Evolutionary conservation across 1,284 basidiomycete species (phyloP).

Genomic region (Tilletiopsis washingtonensis): DNA sequence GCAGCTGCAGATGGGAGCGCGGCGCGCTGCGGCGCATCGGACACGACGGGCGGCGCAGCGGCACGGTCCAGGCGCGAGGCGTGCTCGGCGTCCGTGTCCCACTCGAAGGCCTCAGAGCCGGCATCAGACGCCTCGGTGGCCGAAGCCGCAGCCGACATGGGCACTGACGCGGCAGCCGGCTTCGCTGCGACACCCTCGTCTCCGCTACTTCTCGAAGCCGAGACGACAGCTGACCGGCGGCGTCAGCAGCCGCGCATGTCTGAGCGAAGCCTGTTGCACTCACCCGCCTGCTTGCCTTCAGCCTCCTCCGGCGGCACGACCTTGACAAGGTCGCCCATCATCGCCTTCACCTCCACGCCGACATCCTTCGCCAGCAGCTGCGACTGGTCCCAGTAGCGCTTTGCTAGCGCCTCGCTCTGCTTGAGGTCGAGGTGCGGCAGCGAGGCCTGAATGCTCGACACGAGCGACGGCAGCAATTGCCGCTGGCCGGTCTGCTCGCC

Average conservation of each 20-base stretch:
- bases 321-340: constrained; percentile 30
- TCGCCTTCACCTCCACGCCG: constrained; percentile 29
- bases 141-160: too few species aligned
- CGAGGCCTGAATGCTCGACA: constrained; percentile 22
- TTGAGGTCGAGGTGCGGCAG: constrained; percentile 31
- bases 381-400: constrained; percentile 22
- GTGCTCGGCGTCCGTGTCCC: neutral
- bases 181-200: too few species aligned
- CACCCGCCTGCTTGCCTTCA: too few species aligned
- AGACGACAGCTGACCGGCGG: too few species aligned
- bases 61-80: too few species aligned
- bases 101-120: neutral
- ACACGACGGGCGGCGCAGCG: too few species aligned
- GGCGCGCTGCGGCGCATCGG: neutral
- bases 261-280: too few species aligned
- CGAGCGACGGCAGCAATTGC: constrained; percentile 11
- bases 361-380: constrained; percentile 29
- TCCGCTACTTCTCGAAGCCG: too few species aligned
- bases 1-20: neutral
- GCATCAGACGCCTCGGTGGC: too few species aligned
- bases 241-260: too few species aligned
- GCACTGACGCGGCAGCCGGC: too few species aligned
- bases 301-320: constrained; percentile 30
- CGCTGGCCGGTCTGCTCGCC: too few species aligned
- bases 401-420: constrained; percentile 29